A percentile compares a stretch with the other conserved stretches of the same genome.
Conservation (phyloP, 352 stramenopile genomes). For the Pythium biforme region DNA sequence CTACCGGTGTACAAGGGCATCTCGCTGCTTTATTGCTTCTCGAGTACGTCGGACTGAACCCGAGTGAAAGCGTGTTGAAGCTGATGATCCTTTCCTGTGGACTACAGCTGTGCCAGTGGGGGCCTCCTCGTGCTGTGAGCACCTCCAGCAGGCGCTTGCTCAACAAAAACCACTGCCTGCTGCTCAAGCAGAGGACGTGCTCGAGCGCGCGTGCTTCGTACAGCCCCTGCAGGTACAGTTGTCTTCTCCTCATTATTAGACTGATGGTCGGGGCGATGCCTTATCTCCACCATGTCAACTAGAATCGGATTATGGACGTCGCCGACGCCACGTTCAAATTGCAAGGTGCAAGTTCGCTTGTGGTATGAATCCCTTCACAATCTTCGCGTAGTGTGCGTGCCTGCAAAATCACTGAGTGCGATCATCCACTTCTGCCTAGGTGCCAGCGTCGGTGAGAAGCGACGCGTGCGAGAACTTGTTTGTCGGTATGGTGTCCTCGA, state of each 20-base stretch:
- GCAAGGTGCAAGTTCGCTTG: constrained; percentile 4
- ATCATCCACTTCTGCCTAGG: constrained; percentile 9
- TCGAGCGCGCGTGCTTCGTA: constrained; percentile 76
- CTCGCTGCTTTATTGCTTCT: constrained; percentile 66
- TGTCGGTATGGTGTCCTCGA: constrained; percentile 10
- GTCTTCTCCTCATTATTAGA: background rate
- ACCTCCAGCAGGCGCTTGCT: constrained; percentile 28
- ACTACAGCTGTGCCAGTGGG: constrained; percentile 43
- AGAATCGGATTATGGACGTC: constrained; percentile 30
- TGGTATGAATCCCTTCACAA: background rate
- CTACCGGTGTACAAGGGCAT: constrained; percentile 85
- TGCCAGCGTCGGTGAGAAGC: constrained; percentile 20
- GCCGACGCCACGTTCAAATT: constrained; percentile 21
- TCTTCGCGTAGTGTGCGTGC: too few species aligned
- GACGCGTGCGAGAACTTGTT: constrained; percentile 33
- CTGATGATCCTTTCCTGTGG: background rate
- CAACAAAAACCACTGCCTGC: background rate
- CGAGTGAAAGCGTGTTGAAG: too few species aligned
- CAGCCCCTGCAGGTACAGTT: constrained; percentile 34
- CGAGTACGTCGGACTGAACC: constrained; percentile 33
- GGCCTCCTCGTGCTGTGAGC: constrained; percentile 40
- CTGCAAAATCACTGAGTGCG: too few species aligned
- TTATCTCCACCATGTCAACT: background rate
- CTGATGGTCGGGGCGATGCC: background rate
- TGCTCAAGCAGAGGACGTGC: constrained; percentile 46